Conservation (phyloP, 148 eudicot genomes). For the Cornus controversa region DNA sequence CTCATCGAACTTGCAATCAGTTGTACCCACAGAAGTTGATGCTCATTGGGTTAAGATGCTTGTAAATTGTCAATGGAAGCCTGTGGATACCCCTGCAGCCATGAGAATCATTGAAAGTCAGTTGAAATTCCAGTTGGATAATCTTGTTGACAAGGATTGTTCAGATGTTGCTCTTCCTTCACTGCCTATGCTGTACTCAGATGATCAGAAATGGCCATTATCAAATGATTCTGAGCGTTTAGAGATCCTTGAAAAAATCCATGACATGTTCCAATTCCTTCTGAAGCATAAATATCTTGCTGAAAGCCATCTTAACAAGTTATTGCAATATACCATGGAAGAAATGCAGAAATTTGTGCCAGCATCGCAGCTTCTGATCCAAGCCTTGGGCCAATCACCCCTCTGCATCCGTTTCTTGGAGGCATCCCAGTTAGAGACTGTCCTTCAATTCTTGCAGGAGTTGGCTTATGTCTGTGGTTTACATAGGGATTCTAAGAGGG, state of each 20-base stretch:
- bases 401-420: conserved; percentile 17
- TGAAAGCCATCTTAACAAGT: not conserved
- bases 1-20: not conserved
- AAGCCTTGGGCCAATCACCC: conserved; percentile 4
- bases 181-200: too few relatives aligned
- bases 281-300: not conserved
- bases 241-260: conserved; percentile 2
- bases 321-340: not conserved
- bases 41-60: not conserved
- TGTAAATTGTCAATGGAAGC: conserved; percentile 11
- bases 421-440: not conserved
- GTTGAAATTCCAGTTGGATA: not conserved
- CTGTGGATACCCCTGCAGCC: conserved; percentile 5
- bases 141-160: not conserved
- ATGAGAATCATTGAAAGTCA: too few relatives aligned
- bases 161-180: too few relatives aligned
- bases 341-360: not conserved
- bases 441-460: not conserved
- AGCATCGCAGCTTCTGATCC: not conserved
- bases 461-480: not conserved
- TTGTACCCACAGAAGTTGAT: not conserved
- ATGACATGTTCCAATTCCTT: conserved; percentile 3
- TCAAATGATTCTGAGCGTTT: conserved; percentile 10
- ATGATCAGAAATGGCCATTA: conserved; percentile 10
- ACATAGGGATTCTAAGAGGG: too few relatives aligned